Evolutionary conservation across 2,329 filamentous ascomycete genomes (phyloP).

Genomic region (Pseudogymnoascus verrucosus): DNA sequence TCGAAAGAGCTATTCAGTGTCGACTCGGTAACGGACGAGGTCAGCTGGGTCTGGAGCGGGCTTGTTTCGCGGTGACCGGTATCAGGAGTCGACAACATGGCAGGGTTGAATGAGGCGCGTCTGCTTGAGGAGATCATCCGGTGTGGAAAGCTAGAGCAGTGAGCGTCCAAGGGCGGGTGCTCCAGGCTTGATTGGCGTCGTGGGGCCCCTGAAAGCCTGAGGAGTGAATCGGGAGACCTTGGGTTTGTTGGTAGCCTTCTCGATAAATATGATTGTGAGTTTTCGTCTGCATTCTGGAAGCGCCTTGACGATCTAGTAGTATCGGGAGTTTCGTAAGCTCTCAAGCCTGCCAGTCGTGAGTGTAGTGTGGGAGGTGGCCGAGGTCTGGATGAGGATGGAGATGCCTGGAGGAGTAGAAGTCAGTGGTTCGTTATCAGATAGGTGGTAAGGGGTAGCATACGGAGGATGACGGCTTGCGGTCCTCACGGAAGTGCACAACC

Average conservation of each 20-base stretch:
- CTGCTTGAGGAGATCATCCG: constrained; percentile 10
- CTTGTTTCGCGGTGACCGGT: constrained; percentile 14
- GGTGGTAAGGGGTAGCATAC: background rate
- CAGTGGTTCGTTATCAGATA: background rate
- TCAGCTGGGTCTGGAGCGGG: constrained; percentile 28
- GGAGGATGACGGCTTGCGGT: constrained; percentile 33
- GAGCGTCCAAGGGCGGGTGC: constrained; percentile 12
- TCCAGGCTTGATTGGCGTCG: background rate
- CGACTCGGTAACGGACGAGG: constrained; percentile 37
- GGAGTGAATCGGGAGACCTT: constrained; percentile 4
- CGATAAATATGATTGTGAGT: background rate
- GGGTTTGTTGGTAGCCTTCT: background rate
- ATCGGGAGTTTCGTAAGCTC: constrained; percentile 1
- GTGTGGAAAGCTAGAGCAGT: background rate
- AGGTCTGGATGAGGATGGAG: background rate
- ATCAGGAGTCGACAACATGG: constrained; percentile 50
- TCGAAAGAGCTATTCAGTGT: constrained; percentile 33
- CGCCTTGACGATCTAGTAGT: constrained; percentile 1
- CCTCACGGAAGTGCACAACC: constrained; percentile 55
- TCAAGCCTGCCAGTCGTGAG: background rate
- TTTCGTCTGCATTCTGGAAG: background rate
- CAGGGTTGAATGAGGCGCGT: constrained; percentile 12
- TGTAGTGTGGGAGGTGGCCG: background rate
- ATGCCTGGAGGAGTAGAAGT: background rate
- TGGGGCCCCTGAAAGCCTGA: background rate